Base-by-base conservation (phyloP, 768 basidiomycete genomes). In the Trametes villosa region DNA sequence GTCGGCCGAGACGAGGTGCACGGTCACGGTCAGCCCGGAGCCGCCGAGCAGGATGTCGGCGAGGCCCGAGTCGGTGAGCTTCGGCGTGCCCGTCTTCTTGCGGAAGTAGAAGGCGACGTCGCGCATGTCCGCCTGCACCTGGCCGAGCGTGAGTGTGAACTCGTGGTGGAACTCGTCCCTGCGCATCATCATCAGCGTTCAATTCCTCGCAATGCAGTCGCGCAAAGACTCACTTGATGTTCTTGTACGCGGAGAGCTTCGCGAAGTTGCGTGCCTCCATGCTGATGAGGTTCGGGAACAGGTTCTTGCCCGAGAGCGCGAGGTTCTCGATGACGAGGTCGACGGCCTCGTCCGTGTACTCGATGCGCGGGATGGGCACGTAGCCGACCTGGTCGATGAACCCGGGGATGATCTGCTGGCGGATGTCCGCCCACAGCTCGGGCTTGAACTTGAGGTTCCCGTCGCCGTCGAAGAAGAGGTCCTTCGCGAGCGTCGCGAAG, bases 301-400 rank as follows among this genome's bases (percentile, higher is more conserved):
- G 75, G 76, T 98, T 96, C 49, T 86, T 84, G 18, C 93, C 93
- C 64, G 91, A 87, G 15, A 96, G 81, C 2, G 91, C 90, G 36
- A 98, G 82, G 73, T 96, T 98, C 81, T 98, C 96, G 64, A 98
- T 85, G 56, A 96, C 92, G 46, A 97, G 82, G 68, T 97, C 95
- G 64, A 96, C 75, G 9, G 81, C 71, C 51, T 93, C 88, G 74
- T 96, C 94, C 26, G 90, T 89, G 77, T 96, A 98, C 75, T 97
- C 95, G 72, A 95, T 86, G 44, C 95, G 88, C 0, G 96, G 96
- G 65, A 98, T 96, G 9, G 94, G 94, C 53, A 96, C 71, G 67
- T 92, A 89, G n/a, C 88, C 89, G 66, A 94, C 86, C 77, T 89
- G 81, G 41, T 89, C 81, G 68, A 95, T 85, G 44, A 96, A 72